Evolutionary conservation across 108 stramenopile species (phyloP).

Genomic region (Cyclotella distinguenda): DNA sequence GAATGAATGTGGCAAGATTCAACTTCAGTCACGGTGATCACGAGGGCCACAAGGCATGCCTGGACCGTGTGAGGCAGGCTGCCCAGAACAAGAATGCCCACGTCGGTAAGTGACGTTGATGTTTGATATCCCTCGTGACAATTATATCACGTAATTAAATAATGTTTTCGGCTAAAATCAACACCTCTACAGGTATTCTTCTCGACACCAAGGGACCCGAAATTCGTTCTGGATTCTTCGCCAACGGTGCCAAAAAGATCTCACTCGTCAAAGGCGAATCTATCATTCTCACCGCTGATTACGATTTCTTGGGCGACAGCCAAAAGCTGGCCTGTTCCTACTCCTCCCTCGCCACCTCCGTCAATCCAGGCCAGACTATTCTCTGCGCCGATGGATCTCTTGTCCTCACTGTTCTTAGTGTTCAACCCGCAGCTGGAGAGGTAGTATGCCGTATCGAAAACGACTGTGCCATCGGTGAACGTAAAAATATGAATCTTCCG

Average conservation of each 20-base stretch:
- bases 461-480: slow-evolving; percentile 85
- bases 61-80: slow-evolving; percentile 80
- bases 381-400: slow-evolving; percentile 96
- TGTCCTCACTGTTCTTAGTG: slow-evolving; percentile 83
- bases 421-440: slow-evolving; percentile 64
- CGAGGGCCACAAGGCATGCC: slow-evolving; percentile 77
- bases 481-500: slow-evolving; percentile 99
- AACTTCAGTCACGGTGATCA: slow-evolving; percentile 90
- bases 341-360: slow-evolving; percentile 76
- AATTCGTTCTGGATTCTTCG: slow-evolving; percentile 94
- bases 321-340: slow-evolving; percentile 95
- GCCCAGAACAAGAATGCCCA: slow-evolving; percentile 71
- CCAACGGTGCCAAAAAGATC: slow-evolving; percentile 81
- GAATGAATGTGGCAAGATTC: slow-evolving; percentile 92
- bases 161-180: no score
- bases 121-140: not conserved
- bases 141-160: no score
- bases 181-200: slow-evolving; percentile 60
- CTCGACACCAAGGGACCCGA: slow-evolving; percentile 97
- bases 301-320: slow-evolving; percentile 78
- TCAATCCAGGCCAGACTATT: slow-evolving; percentile 87
- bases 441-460: slow-evolving; percentile 80
- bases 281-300: slow-evolving; percentile 81
- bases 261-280: slow-evolving; percentile 74
- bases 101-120: slow-evolving; percentile 56